A percentile compares a stretch with the other conserved stretches of the same genome.
Evolutionary conservation across 805 yeast genomes (phyloP).

Genomic region (Scheffersomyces stipitis): DNA sequence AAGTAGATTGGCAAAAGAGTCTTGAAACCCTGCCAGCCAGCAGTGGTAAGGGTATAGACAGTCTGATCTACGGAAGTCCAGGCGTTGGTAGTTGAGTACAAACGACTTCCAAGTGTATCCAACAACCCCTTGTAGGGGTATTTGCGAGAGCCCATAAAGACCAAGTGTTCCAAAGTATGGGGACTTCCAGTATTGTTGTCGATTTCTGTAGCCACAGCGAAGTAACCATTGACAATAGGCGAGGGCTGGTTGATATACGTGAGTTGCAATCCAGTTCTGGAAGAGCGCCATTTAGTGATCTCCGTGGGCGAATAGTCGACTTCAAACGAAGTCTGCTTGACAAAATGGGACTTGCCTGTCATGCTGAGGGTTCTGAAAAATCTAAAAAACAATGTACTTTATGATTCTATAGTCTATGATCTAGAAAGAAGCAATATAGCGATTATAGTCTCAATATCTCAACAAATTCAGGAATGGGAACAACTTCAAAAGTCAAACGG

Average conservation of each 20-base stretch:
- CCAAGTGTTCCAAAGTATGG: constrained; percentile 90
- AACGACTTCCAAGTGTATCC: constrained; percentile 81
- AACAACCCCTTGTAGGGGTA: constrained; percentile 90
- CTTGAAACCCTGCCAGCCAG: constrained; percentile 95
- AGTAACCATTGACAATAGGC: constrained; percentile 89
- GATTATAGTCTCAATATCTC: too few relatives aligned
- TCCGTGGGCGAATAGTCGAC: constrained; percentile 75
- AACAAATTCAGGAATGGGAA: too few relatives aligned
- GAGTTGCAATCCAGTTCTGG: constrained; percentile 78
- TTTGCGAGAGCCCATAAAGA: constrained; percentile 89
- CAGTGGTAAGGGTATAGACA: constrained; percentile 85
- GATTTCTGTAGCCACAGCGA: constrained; percentile 94
- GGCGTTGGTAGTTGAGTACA: constrained; percentile 88
- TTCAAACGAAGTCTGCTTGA: constrained; percentile 46
- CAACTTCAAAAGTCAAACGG: too few relatives aligned
- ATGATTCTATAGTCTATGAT: too few relatives aligned
- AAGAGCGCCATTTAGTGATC: constrained; percentile 74
- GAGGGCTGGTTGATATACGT: constrained; percentile 76
- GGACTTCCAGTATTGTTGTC: constrained; percentile 88
- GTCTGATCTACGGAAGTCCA: constrained; percentile 98
- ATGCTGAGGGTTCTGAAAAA: constrained; percentile 4
- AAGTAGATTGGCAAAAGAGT: constrained; percentile 82
- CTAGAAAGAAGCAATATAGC: too few relatives aligned
- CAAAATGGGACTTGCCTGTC: constrained; percentile 13
- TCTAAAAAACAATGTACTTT: too few relatives aligned